Evolutionary conservation across 345 rosid genomes (phyloP), one percentile per base, ranked within the genome.

Genomic region (Laguncularia racemosa): DNA sequence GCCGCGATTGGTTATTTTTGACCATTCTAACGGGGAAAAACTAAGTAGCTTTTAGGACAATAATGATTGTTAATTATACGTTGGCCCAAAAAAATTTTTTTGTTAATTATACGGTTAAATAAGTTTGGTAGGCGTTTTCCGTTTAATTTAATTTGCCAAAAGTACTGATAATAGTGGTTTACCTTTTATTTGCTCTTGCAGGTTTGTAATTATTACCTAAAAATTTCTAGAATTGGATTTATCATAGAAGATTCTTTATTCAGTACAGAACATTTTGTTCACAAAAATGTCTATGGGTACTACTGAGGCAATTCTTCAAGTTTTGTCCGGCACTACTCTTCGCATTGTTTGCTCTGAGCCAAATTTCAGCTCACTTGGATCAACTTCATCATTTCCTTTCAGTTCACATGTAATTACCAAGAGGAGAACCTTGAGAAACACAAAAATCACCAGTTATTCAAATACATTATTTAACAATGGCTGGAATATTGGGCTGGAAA

Each of bases 221-320:
- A 33, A 7, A 33, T 33, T 33, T 33, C 40, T 33, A 4, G 11
- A 6, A 33, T 33, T 7, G 40, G 40, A 33, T 33, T 33, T 33
- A 40, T 44, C 40, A 19, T 20, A 57, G 21, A 62, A 52, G 48
- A 8, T 49, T 46, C 40, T 48, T 46, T 46, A 15, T 40, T 53
- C 16, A 16, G 51, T 33, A 48, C 58, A 8, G 6, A 51, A 60
- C 57, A 26, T 28, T 53, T 68, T 56, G 68, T 51, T 54, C 55
- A 68, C 26, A 50, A 55, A 43, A 54, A 54, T 45, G 52, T 20
- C 46, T 52, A 76, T 83, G 83, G 85, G 72, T 62, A 72, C 81
- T 74, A 63, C 58, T 17, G 82, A 80, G 70, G 78, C 68, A 60
- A 79, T 74, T 61, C 73, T 76, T 50, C 84, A 78, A 55, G 71